Percentiles rank a stretch among this genome's conserved stretches.
Evolutionary conservation across 2,329 filamentous ascomycete genomes (phyloP).

Genomic region (Penicillium sp.): DNA sequence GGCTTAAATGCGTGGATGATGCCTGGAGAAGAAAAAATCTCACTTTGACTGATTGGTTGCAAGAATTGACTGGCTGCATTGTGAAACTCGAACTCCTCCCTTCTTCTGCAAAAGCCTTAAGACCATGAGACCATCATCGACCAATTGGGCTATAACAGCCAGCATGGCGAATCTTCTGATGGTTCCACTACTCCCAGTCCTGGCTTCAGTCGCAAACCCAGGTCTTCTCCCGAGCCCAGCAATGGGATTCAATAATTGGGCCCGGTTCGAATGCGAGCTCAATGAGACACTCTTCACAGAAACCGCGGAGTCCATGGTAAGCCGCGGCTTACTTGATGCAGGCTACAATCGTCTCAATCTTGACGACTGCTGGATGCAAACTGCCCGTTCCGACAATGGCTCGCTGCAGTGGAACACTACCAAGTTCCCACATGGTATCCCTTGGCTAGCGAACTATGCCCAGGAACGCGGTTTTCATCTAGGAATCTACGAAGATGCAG

Average conservation of each 20-base stretch:
- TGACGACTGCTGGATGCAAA: slow-evolving; percentile 49
- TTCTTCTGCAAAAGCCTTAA: not conserved
- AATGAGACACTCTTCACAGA: slow-evolving; percentile 51
- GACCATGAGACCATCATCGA: slow-evolving; percentile 4
- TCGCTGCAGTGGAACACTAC: slow-evolving; percentile 44
- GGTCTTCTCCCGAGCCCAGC: slow-evolving; percentile 42
- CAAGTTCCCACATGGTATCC: slow-evolving; percentile 46
- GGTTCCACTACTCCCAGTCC: slow-evolving; percentile 11
- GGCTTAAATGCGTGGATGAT: not conserved
- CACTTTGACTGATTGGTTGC: not conserved
- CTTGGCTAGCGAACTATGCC: slow-evolving; percentile 43
- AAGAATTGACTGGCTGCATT: not conserved
- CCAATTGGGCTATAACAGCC: slow-evolving; percentile 2
- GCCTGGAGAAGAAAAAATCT: not conserved
- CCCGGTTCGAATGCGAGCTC: slow-evolving; percentile 49
- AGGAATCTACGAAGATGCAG: slow-evolving; percentile 50
- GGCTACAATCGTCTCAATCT: slow-evolving; percentile 46
- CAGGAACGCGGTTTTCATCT: slow-evolving; percentile 43
- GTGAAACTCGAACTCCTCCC: not conserved
- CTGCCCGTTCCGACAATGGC: slow-evolving; percentile 35
- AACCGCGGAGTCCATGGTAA: slow-evolving; percentile 48
- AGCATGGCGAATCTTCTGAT: slow-evolving; percentile 16
- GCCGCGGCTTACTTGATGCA: slow-evolving; percentile 41
- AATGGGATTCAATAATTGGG: slow-evolving; percentile 57
- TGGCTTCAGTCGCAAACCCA: slow-evolving; percentile 21